Base-by-base conservation (phyloP, 139 green algal species). In the Auxenochlorella pyrenoidosa region DNA sequence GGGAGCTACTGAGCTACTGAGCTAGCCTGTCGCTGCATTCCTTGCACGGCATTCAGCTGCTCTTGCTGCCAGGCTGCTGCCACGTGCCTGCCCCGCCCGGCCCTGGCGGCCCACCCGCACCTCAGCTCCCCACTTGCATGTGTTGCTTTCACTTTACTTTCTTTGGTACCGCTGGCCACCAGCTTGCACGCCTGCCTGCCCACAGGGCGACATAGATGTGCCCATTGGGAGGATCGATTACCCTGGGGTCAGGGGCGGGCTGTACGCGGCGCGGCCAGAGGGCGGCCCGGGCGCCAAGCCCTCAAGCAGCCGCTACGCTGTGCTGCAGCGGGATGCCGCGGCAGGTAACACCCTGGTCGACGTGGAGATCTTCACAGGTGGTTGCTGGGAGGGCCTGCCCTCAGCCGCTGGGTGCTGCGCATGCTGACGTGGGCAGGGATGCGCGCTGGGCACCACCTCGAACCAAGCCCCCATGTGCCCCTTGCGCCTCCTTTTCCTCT, bases 181-280 rank as follows among this genome's bases (percentile, higher is more conserved):
- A 2, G 30, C 8, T 38, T 12, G 12, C 36, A 36, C 38, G 22
- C 30, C n/a, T 68, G 8, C 65, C 10, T 63, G 41, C 28, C 28
- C n/a, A 2, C 60, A 86, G 89, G 91, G 87, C 41, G 38, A 78
- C 26, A 84, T 94, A 44, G 58, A 81, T 8, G 88, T 88, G 51
- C 82, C 91, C 72, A 94, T 94, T 34, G 91, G 90, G 5, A 73
- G 40, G 44, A 76, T 93, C 18, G 18, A 51, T 0, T 82, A 91
- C 82, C 73, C 85, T 3, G 90, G 87, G 10, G 60, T 92, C 41
- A 32, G 83, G 24, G 81, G 88, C 2, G 91, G 90, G 5, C 75
- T 94, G 43, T 93, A 85, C 60, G 88, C 88, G 1, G 91, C 90
- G 28, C 73, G 76, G n/a, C 60, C 83, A 0, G 36, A 51, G 1